Evolutionary conservation across 164 flowering plant genomes (phyloP).

Genomic region (Pachysandra terminalis): DNA sequence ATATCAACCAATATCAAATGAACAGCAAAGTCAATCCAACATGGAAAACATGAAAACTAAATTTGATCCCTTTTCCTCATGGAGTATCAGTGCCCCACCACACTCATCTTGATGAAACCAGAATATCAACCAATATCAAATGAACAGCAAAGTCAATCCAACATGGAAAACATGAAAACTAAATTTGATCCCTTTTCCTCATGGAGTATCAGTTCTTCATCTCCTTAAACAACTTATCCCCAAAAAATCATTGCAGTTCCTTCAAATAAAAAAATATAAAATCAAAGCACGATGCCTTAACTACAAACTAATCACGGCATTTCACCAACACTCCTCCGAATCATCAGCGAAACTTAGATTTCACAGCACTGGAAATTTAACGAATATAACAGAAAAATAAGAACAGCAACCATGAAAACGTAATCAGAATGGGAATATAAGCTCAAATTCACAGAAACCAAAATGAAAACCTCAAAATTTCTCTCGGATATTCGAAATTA

Average conservation of each 20-base stretch:
- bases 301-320: too few relatives aligned
- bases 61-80: background rate
- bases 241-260: too few relatives aligned
- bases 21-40: background rate
- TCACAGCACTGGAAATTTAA: background rate
- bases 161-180: background rate
- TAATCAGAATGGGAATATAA: background rate
- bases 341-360: too few relatives aligned
- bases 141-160: background rate
- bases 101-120: constrained; percentile 52
- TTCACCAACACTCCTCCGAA: too few relatives aligned
- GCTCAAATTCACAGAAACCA: background rate
- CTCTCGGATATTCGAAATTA: background rate
- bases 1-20: constrained; percentile 6
- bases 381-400: background rate
- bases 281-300: too few relatives aligned
- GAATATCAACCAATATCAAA: constrained; percentile 9
- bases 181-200: background rate
- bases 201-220: background rate
- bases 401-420: background rate
- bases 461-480: background rate
- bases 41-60: background rate
- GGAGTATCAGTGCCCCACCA: constrained; percentile 25
- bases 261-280: too few relatives aligned
- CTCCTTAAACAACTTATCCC: too few relatives aligned